Conservation (phyloP, 257 asterid species). For the Apocynum venetum region DNA sequence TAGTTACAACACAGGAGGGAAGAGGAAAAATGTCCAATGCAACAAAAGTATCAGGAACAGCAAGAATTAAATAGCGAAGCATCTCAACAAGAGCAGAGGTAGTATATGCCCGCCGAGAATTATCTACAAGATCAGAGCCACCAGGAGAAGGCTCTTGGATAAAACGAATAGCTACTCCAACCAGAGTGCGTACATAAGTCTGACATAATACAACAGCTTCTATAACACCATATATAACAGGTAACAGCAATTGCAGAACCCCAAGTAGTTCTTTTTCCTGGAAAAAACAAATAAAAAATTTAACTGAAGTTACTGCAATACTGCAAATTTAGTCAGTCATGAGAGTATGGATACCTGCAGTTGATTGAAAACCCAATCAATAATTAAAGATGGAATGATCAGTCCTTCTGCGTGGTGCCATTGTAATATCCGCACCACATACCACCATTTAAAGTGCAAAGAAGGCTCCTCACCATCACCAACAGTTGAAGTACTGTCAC, state of each 20-base stretch:
- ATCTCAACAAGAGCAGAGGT: constrained; percentile 93
- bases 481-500: constrained; percentile 41
- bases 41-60: constrained; percentile 96
- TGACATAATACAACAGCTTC: constrained; percentile 91
- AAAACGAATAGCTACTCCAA: constrained; percentile 63
- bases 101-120: constrained; percentile 91
- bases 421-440: constrained; percentile 82
- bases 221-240: constrained; percentile 81
- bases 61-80: constrained; percentile 86
- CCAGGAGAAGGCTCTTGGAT: constrained; percentile 96
- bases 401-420: constrained; percentile 98
- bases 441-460: constrained; percentile 95
- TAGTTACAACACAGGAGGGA: constrained; percentile 59
- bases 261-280: constrained; percentile 88
- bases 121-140: constrained; percentile 93
- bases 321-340: neutral
- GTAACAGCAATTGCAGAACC: constrained; percentile 88
- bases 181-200: constrained; percentile 79
- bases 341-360: constrained; percentile 62
- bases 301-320: neutral
- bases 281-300: constrained; percentile 20
- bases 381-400: constrained; percentile 74
- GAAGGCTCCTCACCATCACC: constrained; percentile 77
- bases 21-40: constrained; percentile 91
- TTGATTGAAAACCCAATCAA: constrained; percentile 96